Base-by-base conservation (phyloP, 1,284 basidiomycete species). In the Sphagnurus paluster region DNA sequence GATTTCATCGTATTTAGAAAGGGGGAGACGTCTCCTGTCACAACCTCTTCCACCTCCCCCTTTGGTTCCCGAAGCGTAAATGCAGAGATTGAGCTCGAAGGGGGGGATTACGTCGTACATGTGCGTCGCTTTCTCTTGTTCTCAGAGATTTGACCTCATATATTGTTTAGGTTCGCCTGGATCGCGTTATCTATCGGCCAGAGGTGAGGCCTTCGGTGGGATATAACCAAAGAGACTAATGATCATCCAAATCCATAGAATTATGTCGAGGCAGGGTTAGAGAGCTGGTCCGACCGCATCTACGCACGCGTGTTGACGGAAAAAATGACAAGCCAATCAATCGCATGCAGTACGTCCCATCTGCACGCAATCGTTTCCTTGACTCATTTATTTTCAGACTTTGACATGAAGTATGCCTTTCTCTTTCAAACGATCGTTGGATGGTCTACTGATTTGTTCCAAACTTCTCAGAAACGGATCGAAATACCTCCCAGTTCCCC, bases 91-190 rank as follows among this genome's bases (percentile, higher is more conserved):
- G 51, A 71, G 5, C 61, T 79, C 1, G 71, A 76, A 16, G 59
- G 64, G 3, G 77, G 77, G n/a, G 72, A 77, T 13, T 79, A 78
- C 57, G 65, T 76, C n/a, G 64, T 76, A 11, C 74, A 76, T 52
- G 75, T 75, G 43, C 43, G 69, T 45, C n/a, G 14, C 33, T 20
- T 24, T 26, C 14, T 13, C 23, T 20, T 28, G 5, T 9, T 34
- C 8, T 39, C 25, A 19, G n/a, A 29, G 14, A 23, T 7, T 20
- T 23, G 10, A 24, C 37, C 16, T 36, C 13, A 29, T 13, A 19
- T 5, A 29, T 3, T 25, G 11, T 20, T 2, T 20, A 72, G 70
- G 65, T 71, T 36, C 66, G 69, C 2, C 46, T 72, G 19, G 68
- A 71, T 55, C 64, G 65, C 43, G 35, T 44, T 33, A 33, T 49